Conservation (phyloP, 441 rosid genomes). For the Euphorbia corollata region DNA sequence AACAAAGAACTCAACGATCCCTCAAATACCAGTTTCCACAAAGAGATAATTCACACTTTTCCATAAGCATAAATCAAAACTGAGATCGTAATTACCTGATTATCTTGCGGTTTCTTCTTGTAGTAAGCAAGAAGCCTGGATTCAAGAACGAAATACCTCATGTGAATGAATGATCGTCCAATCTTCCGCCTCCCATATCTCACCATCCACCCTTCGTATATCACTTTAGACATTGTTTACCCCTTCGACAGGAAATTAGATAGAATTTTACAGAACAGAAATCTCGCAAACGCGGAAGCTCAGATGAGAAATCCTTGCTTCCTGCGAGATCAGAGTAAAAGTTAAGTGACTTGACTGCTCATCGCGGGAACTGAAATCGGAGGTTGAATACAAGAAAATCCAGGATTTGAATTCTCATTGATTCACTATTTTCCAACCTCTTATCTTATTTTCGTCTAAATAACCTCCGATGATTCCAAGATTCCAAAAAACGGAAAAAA, state of each 20-base stretch:
- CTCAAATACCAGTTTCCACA: not conserved
- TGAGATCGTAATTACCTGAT: constrained; percentile 45
- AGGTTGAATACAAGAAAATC: constrained; percentile 1
- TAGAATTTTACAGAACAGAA: not conserved
- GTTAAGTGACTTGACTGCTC: constrained; percentile 30
- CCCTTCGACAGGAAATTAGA: not conserved
- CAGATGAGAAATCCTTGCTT: constrained; percentile 30
- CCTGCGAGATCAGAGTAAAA: constrained; percentile 32
- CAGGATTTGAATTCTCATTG: constrained; percentile 18
- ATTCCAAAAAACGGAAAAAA: constrained; percentile 8
- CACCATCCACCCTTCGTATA: constrained; percentile 99
- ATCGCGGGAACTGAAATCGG: constrained; percentile 18
- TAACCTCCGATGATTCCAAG: constrained; percentile 11
- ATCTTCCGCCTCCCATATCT: constrained; percentile 93
- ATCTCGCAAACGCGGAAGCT: constrained; percentile 33
- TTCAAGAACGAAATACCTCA: constrained; percentile 91
- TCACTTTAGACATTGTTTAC: constrained; percentile 61
- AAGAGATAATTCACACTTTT: not conserved
- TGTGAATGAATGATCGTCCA: constrained; percentile 90
- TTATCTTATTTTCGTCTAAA: constrained; percentile 7
- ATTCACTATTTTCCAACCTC: not conserved
- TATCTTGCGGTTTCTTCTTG: constrained; percentile 90
- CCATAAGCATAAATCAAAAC: not conserved
- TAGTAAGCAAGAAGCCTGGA: constrained; percentile 87
- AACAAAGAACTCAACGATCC: not conserved